Base-by-base conservation (phyloP, 805 yeast genomes). In the Candida oleophila region DNA sequence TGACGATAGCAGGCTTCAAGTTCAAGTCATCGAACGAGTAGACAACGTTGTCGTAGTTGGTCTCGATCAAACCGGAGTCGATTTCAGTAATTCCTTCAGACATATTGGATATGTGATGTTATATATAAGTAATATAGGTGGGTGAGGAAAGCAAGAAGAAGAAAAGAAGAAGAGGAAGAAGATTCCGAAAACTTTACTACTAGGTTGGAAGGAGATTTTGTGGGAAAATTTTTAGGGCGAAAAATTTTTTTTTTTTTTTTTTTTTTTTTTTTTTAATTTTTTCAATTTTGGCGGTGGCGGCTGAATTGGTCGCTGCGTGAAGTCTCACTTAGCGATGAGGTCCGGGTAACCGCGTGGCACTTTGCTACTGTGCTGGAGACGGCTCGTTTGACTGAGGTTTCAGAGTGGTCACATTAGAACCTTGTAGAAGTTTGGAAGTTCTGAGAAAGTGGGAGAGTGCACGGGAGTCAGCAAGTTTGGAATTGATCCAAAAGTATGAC, bases 21-120 rank as follows among this genome's bases (percentile, higher is more conserved):
- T 83, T 78, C 73, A 87, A 78, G 54, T 80, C 90, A 56, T 87
- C 94, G 70, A 87, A 87, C 33, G 83, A 65, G 69, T 75, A 66
- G 51, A 73, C 74, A 66, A 89, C 90, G 71, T 90, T 89, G 81
- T 91, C 97, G 83, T 91, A 89, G 86, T 92, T 92, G 76, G 96
- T 77, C 78, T 87, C 92, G 68, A 92, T 90, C 68, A 81, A 81
- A 69, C 82, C 82, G 67, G 89, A 74, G 73, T 87, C 95, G 68
- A 87, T 80, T 71, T 87, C 94, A 55, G 82, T 77, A 65, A 83
- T 82, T 65, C 87, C 87, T 76, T 83, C 88, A 60, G 83, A 69
- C 83, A 78, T 78, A 47, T 47, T 64, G 53, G 12, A 42, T 45
- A 16, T 25, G 30, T 15, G 15, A 4, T 38, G 22, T 11, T 41